Conservation (phyloP, 208 protist species). For the Leishmania tropica region DNA sequence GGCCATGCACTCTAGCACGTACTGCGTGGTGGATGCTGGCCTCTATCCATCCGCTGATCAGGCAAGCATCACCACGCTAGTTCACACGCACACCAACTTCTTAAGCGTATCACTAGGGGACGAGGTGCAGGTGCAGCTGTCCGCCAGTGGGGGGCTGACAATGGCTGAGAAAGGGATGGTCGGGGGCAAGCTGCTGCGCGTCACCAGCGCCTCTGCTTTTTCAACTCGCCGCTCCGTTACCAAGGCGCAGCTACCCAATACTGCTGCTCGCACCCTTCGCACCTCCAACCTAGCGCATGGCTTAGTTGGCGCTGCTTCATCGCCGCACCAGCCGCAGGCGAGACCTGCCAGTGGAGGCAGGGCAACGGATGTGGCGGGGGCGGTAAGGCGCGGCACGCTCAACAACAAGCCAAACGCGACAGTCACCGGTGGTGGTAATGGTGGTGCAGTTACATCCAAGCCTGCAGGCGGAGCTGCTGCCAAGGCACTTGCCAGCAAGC, state of each 20-base stretch:
- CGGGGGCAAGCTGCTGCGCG: constrained; percentile 38
- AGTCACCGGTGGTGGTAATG: neutral
- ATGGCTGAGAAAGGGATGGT: constrained; percentile 29
- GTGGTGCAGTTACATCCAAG: neutral
- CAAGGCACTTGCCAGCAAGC: constrained; percentile 48
- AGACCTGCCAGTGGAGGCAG: neutral
- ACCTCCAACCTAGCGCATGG: constrained; percentile 22
- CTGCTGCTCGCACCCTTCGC: constrained; percentile 18
- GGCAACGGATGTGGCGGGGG: neutral
- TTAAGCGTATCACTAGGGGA: constrained; percentile 58
- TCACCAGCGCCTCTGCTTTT: constrained; percentile 20
- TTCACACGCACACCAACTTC: constrained; percentile 78
- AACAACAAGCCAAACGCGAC: neutral
- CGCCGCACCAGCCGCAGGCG: neutral
- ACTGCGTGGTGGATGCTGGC: constrained; percentile 72
- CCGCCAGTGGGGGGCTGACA: constrained; percentile 24
- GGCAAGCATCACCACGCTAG: constrained; percentile 27
- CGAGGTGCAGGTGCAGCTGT: constrained; percentile 65
- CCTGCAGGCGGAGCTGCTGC: constrained; percentile 14
- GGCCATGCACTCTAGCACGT: constrained; percentile 36
- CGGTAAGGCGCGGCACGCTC: neutral
- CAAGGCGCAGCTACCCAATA: constrained; percentile 24
- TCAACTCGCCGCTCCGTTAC: constrained; percentile 12
- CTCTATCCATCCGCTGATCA: constrained; percentile 35
- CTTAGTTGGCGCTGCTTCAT: constrained; percentile 1